Conservation (phyloP, 2,329 filamentous ascomycete genomes). For the Trichoderma guizhouense region DNA sequence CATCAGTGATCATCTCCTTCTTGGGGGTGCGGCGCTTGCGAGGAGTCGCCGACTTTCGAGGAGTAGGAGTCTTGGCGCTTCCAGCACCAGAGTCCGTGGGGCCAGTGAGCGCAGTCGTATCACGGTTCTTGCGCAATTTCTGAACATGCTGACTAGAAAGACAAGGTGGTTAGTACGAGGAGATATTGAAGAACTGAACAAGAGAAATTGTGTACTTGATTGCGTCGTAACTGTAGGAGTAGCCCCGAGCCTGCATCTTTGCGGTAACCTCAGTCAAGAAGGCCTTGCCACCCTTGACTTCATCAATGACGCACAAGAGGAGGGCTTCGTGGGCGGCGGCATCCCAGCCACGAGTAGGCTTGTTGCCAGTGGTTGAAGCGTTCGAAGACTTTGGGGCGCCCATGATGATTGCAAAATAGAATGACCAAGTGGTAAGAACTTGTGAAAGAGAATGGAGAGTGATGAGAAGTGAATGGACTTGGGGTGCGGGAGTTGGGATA, state of each 20-base stretch:
- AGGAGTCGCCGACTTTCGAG: constrained; percentile 25
- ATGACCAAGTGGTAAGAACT: not conserved
- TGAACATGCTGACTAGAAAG: constrained; percentile 43
- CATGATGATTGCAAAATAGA: not conserved
- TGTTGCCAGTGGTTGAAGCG: constrained; percentile 18
- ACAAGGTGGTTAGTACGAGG: constrained; percentile 21
- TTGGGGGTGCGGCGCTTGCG: constrained; percentile 32
- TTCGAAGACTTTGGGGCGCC: constrained; percentile 1
- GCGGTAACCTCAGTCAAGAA: constrained; percentile 32
- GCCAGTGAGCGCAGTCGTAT: constrained; percentile 26
- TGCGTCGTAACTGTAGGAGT: constrained; percentile 37
- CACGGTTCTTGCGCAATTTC: constrained; percentile 40
- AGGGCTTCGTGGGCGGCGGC: constrained; percentile 39
- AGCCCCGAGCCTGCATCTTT: constrained; percentile 35
- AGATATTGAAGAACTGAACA: constrained; percentile 19
- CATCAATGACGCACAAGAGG: constrained; percentile 36
- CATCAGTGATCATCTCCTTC: constrained; percentile 24
- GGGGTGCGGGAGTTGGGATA: not conserved
- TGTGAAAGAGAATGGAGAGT: not conserved
- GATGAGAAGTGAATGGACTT: not conserved
- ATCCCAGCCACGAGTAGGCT: constrained; percentile 33
- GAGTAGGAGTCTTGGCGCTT: constrained; percentile 22
- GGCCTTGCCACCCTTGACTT: constrained; percentile 34
- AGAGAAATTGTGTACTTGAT: constrained; percentile 35
- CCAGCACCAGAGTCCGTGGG: constrained; percentile 17